Evolutionary conservation across 169 alveolate species (phyloP), one percentile per base, ranked within the genome.

Genomic region (Plasmodium adleri): DNA sequence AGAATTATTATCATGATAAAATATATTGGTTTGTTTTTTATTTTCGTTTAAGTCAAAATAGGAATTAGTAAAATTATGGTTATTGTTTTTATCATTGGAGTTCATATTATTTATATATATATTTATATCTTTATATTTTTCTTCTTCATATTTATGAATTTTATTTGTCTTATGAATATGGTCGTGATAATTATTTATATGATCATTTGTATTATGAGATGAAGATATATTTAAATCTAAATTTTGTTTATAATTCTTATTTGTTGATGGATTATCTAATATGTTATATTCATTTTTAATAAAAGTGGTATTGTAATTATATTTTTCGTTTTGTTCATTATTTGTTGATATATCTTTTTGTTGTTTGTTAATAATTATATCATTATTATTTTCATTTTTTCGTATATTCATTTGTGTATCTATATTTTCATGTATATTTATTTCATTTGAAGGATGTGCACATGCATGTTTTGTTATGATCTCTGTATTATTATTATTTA

Each of bases 231-330:
- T 58, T 78, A 66, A 52, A 24, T 78, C 54, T 15, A 7, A 43
- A 7, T 58, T 22, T 50, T 64, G 71, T n/a, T 10, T 45, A 52
- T 58, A 64, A 20, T 47, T 43, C 13, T 78, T 28, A 26, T 43
- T 43, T 45, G 17, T 22, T 39, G 8, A n/a, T 12, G 24, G 28
- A 24, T 45, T 56, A 60, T 64, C 13, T 20, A 78, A 24, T 26
- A 26, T 59, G 58, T 2, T 43, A 39, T 78, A 10, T 22, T 78
- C 71, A 50, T 78, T 68, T 54, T 78, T 78, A 47, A 12, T 59
- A 24, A 12, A 3, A 8, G 15, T 78, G 26, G 17, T 43, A 20
- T 10, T 24, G 22, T 78, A 17, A 59, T 70, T 59, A 64, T 54
- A 78, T 22, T 22, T 20, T 22, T 32, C 6, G 20, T 17, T 28